Percentiles rank a stretch among this genome's conserved stretches.
Evolutionary conservation across 495 filamentous ascomycete species (phyloP).

Genomic region (Penicillium odoratum): DNA sequence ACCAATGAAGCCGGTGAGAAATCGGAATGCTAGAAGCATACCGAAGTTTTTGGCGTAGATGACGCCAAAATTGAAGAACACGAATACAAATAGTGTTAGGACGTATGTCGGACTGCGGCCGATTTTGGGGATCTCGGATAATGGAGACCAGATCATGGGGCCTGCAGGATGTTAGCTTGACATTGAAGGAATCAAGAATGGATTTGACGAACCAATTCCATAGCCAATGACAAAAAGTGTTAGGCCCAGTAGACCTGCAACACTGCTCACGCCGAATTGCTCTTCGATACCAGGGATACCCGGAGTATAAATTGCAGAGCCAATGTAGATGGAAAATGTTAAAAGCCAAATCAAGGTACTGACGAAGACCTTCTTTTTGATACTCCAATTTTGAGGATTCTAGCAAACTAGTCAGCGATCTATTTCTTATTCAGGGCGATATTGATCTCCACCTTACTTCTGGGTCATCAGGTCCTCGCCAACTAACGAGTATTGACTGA

Average conservation of each 20-base stretch:
- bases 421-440: background rate
- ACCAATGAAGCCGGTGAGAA: slow-evolving; percentile 54
- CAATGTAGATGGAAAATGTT: slow-evolving; percentile 36
- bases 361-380: slow-evolving; percentile 19
- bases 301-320: slow-evolving; percentile 33
- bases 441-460: slow-evolving; percentile 22
- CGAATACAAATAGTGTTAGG: slow-evolving; percentile 47
- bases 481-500: slow-evolving; percentile 19
- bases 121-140: slow-evolving; percentile 51
- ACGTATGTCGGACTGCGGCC: slow-evolving; percentile 53
- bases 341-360: slow-evolving; percentile 25
- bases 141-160: slow-evolving; percentile 50
- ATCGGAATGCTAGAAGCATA: slow-evolving; percentile 55
- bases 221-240: slow-evolving; percentile 53
- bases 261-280: slow-evolving; percentile 46
- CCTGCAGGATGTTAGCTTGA: slow-evolving; percentile 3
- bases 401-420: slow-evolving; percentile 1
- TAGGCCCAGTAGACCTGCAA: slow-evolving; percentile 50
- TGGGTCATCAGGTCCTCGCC: slow-evolving; percentile 29
- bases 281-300: slow-evolving; percentile 28
- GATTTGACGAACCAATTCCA: slow-evolving; percentile 20
- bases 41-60: slow-evolving; percentile 49
- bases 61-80: slow-evolving; percentile 50
- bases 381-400: slow-evolving; percentile 55
- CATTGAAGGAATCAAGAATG: background rate